Evolutionary conservation across 2,329 filamentous ascomycete genomes (phyloP).

Genomic region (Colletotrichum horii): DNA sequence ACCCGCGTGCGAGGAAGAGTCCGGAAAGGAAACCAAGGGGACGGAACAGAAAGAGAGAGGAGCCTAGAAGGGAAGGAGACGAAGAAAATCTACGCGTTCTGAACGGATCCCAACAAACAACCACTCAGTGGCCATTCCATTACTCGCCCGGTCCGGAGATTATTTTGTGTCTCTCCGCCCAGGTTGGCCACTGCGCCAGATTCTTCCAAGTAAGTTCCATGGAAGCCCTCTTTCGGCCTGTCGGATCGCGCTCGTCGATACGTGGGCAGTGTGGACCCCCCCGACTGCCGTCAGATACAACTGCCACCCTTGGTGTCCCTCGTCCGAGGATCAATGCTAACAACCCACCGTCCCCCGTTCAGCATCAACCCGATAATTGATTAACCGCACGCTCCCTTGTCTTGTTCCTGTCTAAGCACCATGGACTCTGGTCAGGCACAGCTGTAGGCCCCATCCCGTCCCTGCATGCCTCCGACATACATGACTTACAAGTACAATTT

Average conservation of each 20-base stretch:
- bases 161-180: constrained; percentile 27
- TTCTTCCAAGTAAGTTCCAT: constrained; percentile 45
- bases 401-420: constrained; percentile 37
- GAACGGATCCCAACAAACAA: constrained; percentile 27
- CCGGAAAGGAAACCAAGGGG: not conserved
- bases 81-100: constrained; percentile 38
- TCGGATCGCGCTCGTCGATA: constrained; percentile 41
- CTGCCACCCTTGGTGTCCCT: constrained; percentile 31
- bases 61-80: constrained; percentile 2
- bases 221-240: constrained; percentile 33
- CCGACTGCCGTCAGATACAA: constrained; percentile 27
- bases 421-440: constrained; percentile 59
- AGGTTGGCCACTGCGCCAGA: constrained; percentile 36
- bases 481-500: constrained; percentile 41
- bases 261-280: constrained; percentile 33
- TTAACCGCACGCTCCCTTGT: constrained; percentile 39
- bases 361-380: constrained; percentile 42
- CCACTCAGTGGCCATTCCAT: constrained; percentile 23
- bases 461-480: constrained; percentile 24
- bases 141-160: constrained; percentile 32
- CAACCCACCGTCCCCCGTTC: constrained; percentile 30
- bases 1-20: not conserved
- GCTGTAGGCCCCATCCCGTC: constrained; percentile 48
- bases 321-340: constrained; percentile 44
- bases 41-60: not conserved